Evolutionary conservation across 2,329 filamentous ascomycete genomes (phyloP), one percentile per base, ranked within the genome.

Genomic region (Zymoseptoria pseudotritici): DNA sequence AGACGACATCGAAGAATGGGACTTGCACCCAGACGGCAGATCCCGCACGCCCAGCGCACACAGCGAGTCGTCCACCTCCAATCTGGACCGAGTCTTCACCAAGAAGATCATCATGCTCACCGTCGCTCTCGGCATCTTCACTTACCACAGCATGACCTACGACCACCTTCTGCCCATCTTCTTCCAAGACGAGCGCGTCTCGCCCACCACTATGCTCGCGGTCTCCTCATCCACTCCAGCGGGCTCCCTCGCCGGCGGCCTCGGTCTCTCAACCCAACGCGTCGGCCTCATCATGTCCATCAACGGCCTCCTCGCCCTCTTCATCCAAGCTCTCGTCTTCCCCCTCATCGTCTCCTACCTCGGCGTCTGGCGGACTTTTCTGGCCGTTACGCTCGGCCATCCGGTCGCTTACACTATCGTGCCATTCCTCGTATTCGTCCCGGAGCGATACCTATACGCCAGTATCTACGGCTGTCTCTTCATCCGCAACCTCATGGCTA

Each of bases 101-200:
- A 80, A 77, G 74, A 83, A 83, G 50, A 86, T 96, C 61, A 78
- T 89, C 65, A 86, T 89, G 74, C 83, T 96, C 57, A 85, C 94
- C 49, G 70, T 91, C n/a, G 88, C 92, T 1, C 78, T 97, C 54
- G 90, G 88, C 52, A 90, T 97, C 64, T 96, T 96, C 77, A 94
- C 91, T 4, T 96, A 96, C 72, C 92, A 97, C 75, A 91, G 88
- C 46, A 97, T 97, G 91, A 91, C 89, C 0, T 97, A 90, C 75
- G 93, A 97, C 70, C 90, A 96, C 72, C 82, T 97, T 0, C 80
- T 96, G 57, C 92, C 92, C 7, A 96, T 97, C 61, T 97, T 96
- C 76, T 85, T 96, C 56, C 91, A 97, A 73, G 91, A 96, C 68
- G 81, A 86, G 50, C 82, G 83, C 29, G 77, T 75, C 63, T 71